A percentile compares a stretch with the other conserved stretches of the same genome.
These are phyloP conservation scores for Tieghemiomyces parasiticus DNA, from an alignment of 192 early-diverging fungal genomes.

Conservation along the genomic window DNA sequence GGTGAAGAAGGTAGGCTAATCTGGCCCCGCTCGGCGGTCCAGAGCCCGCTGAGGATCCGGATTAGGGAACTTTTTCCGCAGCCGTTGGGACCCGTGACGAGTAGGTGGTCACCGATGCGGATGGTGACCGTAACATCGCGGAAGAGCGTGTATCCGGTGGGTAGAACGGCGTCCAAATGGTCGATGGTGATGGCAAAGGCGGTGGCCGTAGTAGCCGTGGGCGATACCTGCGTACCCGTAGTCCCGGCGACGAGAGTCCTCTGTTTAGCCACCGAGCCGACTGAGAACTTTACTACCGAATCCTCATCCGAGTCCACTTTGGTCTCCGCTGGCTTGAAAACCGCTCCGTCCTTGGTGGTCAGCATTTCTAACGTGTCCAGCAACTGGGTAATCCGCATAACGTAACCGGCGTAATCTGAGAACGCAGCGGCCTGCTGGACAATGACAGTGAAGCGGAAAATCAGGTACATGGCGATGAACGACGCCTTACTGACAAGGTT, in stretches of 20 bases:
- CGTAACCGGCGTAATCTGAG: slow-evolving; percentile 69
- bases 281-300: background rate
- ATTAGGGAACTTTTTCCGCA: slow-evolving; percentile 72
- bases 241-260: too few relatives aligned
- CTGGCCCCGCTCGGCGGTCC: slow-evolving; percentile 39
- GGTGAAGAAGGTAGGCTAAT: too few relatives aligned
- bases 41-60: slow-evolving; percentile 60
- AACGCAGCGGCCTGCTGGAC: slow-evolving; percentile 51
- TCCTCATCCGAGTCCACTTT: background rate
- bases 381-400: slow-evolving; percentile 64
- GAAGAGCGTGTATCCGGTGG: slow-evolving; percentile 18
- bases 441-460: slow-evolving; percentile 55
- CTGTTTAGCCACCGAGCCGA: background rate
- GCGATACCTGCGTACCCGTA: background rate
- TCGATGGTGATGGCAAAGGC: slow-evolving; percentile 10
- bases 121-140: slow-evolving; percentile 31
- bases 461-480: slow-evolving; percentile 76
- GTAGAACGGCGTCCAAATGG: slow-evolving; percentile 9
- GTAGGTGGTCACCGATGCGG: slow-evolving; percentile 34
- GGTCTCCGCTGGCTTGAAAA: background rate
- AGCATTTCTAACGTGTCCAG: slow-evolving; percentile 40
- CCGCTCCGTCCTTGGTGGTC: background rate
- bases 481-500: slow-evolving; percentile 64
- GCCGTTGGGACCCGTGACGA: slow-evolving; percentile 67
- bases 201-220: background rate